Evolutionary conservation across 106 monocot genomes (phyloP).

Genomic region (Acanthochlamys bracteata): DNA sequence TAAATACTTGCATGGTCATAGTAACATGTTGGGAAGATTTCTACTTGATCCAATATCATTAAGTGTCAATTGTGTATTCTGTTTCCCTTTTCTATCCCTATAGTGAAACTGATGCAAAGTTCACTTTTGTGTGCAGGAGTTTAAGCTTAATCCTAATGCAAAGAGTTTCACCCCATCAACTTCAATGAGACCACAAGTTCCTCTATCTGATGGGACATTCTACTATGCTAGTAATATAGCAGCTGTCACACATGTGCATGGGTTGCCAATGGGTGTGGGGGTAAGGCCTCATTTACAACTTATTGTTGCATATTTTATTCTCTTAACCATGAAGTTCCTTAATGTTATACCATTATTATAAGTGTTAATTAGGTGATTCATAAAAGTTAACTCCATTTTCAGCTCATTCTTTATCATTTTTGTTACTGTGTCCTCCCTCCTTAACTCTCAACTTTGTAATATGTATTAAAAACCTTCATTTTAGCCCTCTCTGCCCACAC

Average conservation of each 20-base stretch:
- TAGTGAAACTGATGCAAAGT: background rate
- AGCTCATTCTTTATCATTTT: no score
- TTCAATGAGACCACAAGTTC: conserved; percentile 37
- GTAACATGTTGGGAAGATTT: no score
- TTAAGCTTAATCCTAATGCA: conserved; percentile 90
- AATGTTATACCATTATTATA: no score
- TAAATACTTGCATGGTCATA: no score
- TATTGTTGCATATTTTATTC: background rate
- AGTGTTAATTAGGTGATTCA: no score
- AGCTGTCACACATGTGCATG: conserved; percentile 52
- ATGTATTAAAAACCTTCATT: no score
- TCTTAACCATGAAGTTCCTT: no score
- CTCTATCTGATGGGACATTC: conserved; percentile 40
- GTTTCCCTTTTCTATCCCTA: background rate
- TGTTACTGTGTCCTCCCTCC: no score
- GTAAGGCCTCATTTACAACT: conserved; percentile 22
- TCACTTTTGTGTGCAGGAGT: conserved; percentile 46
- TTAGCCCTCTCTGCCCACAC: no score
- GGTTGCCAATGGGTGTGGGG: conserved; percentile 50
- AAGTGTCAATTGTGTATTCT: background rate
- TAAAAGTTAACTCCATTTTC: no score
- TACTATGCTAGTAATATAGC: conserved; percentile 51
- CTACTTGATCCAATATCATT: no score
- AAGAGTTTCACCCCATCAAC: conserved; percentile 68
- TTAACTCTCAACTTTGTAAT: no score